Evolutionary conservation across 2,329 filamentous ascomycete genomes (phyloP).

Genomic region (Samsoniella hepiali): DNA sequence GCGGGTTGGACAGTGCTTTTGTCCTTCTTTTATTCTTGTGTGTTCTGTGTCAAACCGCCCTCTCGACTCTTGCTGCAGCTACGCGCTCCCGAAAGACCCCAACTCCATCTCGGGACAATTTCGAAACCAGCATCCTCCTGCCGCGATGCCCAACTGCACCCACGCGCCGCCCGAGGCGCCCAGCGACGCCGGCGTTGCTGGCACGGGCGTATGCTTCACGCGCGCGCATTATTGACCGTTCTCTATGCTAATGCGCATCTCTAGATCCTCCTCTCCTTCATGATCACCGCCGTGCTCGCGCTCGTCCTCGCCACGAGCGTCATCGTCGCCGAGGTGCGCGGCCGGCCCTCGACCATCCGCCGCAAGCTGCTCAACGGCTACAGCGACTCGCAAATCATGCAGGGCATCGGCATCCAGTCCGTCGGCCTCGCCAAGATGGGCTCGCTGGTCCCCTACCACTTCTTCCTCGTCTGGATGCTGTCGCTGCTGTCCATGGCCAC

Average conservation of each 20-base stretch:
- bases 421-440: constrained; percentile 59
- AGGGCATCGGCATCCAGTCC: constrained; percentile 65
- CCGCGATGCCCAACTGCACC: constrained; percentile 1
- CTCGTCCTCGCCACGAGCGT: constrained; percentile 54
- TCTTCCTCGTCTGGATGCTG: constrained; percentile 69
- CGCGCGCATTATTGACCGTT: no score
- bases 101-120: no score
- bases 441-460: constrained; percentile 62
- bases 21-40: no score
- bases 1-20: no score
- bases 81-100: no score
- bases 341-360: constrained; percentile 49
- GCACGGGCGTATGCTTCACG: constrained; percentile 46
- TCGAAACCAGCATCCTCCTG: background rate
- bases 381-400: constrained; percentile 66
- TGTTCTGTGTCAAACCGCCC: no score
- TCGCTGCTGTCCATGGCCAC: constrained; percentile 62
- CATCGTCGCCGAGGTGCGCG: constrained; percentile 51
- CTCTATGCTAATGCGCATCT: background rate
- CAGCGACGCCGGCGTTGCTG: constrained; percentile 57
- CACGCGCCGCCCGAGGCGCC: constrained; percentile 20
- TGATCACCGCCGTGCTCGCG: constrained; percentile 59
- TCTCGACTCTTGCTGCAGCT: no score
- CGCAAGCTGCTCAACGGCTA: constrained; percentile 64
- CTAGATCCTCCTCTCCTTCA: constrained; percentile 63